Base-by-base conservation (phyloP, 2,329 filamentous ascomycete genomes). In the Cylindrodendrum hubeiense region DNA sequence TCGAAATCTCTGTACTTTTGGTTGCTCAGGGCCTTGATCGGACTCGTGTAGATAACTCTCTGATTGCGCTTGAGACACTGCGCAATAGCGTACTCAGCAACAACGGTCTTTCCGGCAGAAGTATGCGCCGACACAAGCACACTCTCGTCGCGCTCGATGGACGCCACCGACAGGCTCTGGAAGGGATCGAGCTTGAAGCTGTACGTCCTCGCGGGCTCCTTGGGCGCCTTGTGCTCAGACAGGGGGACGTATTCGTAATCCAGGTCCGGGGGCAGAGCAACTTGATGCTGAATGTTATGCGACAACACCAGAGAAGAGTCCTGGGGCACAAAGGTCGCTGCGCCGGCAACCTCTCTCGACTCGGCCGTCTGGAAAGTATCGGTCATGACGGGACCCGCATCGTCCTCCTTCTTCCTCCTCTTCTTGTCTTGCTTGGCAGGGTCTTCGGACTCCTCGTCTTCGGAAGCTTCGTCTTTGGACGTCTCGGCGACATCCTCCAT, bases 201-300 rank as follows among this genome's bases (percentile, higher is more conserved):
- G 86, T 92, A 99, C 34, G 86, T 89, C 68, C 93, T 89, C 21
- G 96, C 96, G 1, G 96, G 96, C 68, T 93, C 90, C 62, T 91
- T 92, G 12, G 95, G 94, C n/a, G 94, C 85, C 79, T 94, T 94
- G 85, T 99, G 96, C 81, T 97, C 88, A 22, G 94, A 97, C 57
- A 99, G 93, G n/a, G 95, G 95, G 19, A 97, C 87, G 77, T 97
- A 98, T 78, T 95, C 92, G 83, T 97, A 97, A 81, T 97, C 93
- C 60, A 97, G 93, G 78, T 97, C 93, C 10, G 95, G 95, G 3
- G 96, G 96, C 21, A 99, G 86, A 13, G 96, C 93, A 72, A 98
- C 96, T 82, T 99, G 95, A 85, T 99, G 96, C 81, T 97, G 95
- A 74, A 99, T 97, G 83, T 99, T 97, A 83, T 99, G 97, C 50